Conservation (phyloP, 2,329 filamentous ascomycete genomes). For the Exophiala aquamarina region DNA sequence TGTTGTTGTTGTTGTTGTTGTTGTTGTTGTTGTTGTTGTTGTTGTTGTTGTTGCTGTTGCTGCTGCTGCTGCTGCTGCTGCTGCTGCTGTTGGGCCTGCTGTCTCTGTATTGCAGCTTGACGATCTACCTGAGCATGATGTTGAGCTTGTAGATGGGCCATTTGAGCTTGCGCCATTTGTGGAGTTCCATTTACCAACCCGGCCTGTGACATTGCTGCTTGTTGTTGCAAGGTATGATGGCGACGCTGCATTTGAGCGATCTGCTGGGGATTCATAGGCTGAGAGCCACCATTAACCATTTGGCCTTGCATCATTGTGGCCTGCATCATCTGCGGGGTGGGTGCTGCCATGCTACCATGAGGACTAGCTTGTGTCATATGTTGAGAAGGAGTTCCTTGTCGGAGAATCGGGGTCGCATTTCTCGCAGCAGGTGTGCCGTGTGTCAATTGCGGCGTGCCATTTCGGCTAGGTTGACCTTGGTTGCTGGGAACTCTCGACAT, state of each 20-base stretch:
- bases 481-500: slow-evolving; percentile 48
- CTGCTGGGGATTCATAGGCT: slow-evolving; percentile 40
- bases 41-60: slow-evolving; percentile 26
- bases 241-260: slow-evolving; percentile 42
- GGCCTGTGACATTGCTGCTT: slow-evolving; percentile 37
- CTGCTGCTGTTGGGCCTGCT: slow-evolving; percentile 36
- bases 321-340: slow-evolving; percentile 47
- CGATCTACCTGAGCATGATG: slow-evolving; percentile 31
- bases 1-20: slow-evolving; percentile 21
- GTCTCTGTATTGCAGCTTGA: slow-evolving; percentile 28
- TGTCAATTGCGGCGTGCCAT: slow-evolving; percentile 49
- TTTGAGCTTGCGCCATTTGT: slow-evolving; percentile 34
- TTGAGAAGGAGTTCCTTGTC: slow-evolving; percentile 48
- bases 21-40: slow-evolving; percentile 17
- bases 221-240: slow-evolving; percentile 47
- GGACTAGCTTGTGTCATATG: slow-evolving; percentile 49
- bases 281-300: slow-evolving; percentile 38
- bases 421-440: slow-evolving; percentile 47
- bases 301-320: slow-evolving; percentile 42
- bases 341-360: slow-evolving; percentile 40
- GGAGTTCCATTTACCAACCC: slow-evolving; percentile 31
- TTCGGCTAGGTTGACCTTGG: slow-evolving; percentile 44
- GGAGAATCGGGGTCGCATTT: slow-evolving; percentile 49
- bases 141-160: slow-evolving; percentile 27
- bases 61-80: slow-evolving; percentile 25